phyloP scores from a whole-genome alignment of 768 basidiomycete genomes.

The Lentinus brumalis region DNA sequence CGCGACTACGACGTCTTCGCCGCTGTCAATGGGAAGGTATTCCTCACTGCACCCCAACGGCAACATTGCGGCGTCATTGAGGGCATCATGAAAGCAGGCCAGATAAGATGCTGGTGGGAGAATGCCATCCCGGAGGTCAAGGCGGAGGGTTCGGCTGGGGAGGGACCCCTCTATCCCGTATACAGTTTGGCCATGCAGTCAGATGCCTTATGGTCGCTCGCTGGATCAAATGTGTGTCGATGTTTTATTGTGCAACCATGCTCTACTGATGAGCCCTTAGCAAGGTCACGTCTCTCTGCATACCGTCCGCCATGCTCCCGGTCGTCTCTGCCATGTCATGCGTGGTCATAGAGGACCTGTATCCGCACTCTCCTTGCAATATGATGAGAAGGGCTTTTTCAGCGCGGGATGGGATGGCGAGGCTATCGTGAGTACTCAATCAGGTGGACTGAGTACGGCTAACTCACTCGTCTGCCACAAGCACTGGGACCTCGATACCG shows the following conservation, averaged over 20 bases:
- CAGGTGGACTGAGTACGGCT: conserved; percentile 9
- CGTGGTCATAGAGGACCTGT: conserved; percentile 80
- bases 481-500: conserved; percentile 99
- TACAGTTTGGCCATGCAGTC: conserved; percentile 91
- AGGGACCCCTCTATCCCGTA: conserved; percentile 65
- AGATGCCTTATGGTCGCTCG: conserved; percentile 90
- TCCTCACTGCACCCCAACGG: conserved; percentile 85
- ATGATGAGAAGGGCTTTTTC: conserved; percentile 83
- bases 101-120: conserved; percentile 90
- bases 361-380: conserved; percentile 78
- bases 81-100: conserved; percentile 87
- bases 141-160: conserved; percentile 46
- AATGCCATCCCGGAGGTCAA: conserved; percentile 51
- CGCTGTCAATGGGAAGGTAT: conserved; percentile 83
- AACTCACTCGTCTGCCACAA: conserved; percentile 34
- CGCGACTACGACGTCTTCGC: conserved; percentile 90
- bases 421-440: conserved; percentile 61
- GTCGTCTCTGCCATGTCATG: conserved; percentile 71
- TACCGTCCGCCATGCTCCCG: conserved; percentile 91
- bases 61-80: conserved; percentile 91
- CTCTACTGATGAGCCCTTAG: conserved; percentile 38
- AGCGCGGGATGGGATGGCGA: conserved; percentile 96
- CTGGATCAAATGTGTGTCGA: conserved; percentile 74
- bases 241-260: no score
- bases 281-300: conserved; percentile 91